Base-by-base conservation (phyloP, 176 grass and related monocot species). In the Aegilops umbellulata region DNA sequence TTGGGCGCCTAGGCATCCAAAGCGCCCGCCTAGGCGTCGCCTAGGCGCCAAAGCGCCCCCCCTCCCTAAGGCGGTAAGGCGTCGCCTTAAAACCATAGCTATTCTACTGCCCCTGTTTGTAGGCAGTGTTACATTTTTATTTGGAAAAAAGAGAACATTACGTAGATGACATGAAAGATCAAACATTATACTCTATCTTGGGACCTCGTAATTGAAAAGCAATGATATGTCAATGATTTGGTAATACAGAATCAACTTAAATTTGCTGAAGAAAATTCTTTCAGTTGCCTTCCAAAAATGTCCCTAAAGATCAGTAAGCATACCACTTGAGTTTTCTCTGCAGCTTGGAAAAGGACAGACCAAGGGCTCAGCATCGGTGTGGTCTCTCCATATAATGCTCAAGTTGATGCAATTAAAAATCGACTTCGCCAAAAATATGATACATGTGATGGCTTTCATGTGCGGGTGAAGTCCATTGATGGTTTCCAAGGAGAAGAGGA, bases 401-500 rank as follows among this genome's bases (percentile, higher is more conserved):
- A 97, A 76, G 86, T 97, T 57, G 71, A 77, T 44, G 70, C 81
- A 73, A 97, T 97, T 49, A 89, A 78, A 67, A 71, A 77, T 17
- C 86, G 35, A 75, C 46, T 97, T 44, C 92, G 92, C 55, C 63
- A 62, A 61, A 87, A 44, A 63, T 94, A 94, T 24, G 57, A 84
- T 39, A 69, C 63, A 10, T 32, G 16, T 68, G 78, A 82, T 53
- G 86, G 78, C 13, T 91, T 94, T 92, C 49, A 87, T 63, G 73
- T 97, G 63, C 82, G 92, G 11, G 74, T 94, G 7, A 97, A 91
- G 36, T 94, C 92, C 14, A 63, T 97, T 47, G 86, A 97, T 88
- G 95, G 90, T 72, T 97, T 94, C 72, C 90, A 94, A 80, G 92
- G 92, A 75, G 85, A 83, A 87, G 89, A 94, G 60, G 90, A 97